Conservation (phyloP, 1,139 yeast genomes). For the Kodamaea derodonti region DNA sequence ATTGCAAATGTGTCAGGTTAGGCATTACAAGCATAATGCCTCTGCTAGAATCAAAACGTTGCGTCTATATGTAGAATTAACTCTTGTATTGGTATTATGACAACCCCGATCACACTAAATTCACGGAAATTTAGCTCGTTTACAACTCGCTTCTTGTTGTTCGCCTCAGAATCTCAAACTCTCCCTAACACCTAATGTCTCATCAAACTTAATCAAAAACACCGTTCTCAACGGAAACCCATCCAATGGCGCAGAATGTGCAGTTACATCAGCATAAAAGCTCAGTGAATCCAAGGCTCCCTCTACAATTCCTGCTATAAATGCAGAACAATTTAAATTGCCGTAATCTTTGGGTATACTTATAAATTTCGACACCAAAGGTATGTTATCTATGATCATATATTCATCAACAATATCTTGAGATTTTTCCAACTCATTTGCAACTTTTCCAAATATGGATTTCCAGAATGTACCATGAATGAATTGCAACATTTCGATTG, state of each 20-base stretch:
- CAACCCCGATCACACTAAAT: no score
- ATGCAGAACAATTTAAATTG: conserved; percentile 77
- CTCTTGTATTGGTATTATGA: no score
- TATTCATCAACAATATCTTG: conserved; percentile 79
- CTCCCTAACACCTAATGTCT: conserved; percentile 56
- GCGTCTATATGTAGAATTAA: no score
- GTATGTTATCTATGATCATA: conserved; percentile 81
- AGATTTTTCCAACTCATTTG: conserved; percentile 85
- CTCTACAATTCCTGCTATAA: conserved; percentile 87
- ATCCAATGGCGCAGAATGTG: conserved; percentile 76
- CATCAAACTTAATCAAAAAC: conserved; percentile 73
- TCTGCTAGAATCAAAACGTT: no score
- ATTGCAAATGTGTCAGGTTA: no score
- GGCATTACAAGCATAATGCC: no score
- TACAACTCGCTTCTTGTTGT: no score
- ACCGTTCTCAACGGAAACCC: conserved; percentile 71
- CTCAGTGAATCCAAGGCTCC: conserved; percentile 81
- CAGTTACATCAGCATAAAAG: conserved; percentile 80
- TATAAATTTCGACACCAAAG: conserved; percentile 71
- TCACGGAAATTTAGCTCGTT: no score
- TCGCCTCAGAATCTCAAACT: conserved; percentile 18
- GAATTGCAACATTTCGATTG: conserved; percentile 79
- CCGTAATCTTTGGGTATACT: conserved; percentile 79
- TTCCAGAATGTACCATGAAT: conserved; percentile 83
- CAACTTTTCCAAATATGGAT: conserved; percentile 72